A percentile compares a stretch with the other conserved stretches of the same genome.
phyloP scores from a whole-genome alignment of 768 basidiomycete genomes.

The Podaxis sp. region DNA sequence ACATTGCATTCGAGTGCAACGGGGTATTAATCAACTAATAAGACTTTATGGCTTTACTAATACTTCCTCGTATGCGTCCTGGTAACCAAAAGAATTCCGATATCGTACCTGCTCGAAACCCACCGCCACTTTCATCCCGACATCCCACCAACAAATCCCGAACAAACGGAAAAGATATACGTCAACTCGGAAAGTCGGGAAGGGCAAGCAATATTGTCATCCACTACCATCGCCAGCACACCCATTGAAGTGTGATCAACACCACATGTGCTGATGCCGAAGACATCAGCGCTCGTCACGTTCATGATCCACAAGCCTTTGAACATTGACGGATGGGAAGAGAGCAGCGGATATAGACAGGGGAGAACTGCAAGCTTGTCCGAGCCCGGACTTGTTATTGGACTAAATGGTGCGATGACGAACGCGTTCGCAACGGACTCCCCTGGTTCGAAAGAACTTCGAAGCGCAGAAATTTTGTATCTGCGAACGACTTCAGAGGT shows the following conservation, averaged over 20 bases:
- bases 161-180: not conserved
- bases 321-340: slow-evolving; percentile 7
- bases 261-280: not conserved
- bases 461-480: not conserved
- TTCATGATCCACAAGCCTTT: not conserved
- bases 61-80: no score
- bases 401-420: not conserved
- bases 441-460: slow-evolving; percentile 4
- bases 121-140: not conserved
- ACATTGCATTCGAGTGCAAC: not conserved
- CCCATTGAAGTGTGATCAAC: not conserved
- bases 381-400: slow-evolving; percentile 10
- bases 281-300: not conserved
- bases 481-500: not conserved
- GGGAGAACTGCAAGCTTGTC: not conserved
- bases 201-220: not conserved
- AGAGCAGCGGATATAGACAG: not conserved
- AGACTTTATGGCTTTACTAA: not conserved
- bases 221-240: not conserved
- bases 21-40: not conserved
- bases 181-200: no score
- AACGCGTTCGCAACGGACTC: not conserved
- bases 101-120: not conserved
- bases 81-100: no score
- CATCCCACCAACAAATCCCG: not conserved